These are phyloP conservation scores for Crotalaria pallida DNA, from an alignment of 306 rosid genomes.

Conservation along the genomic window DNA sequence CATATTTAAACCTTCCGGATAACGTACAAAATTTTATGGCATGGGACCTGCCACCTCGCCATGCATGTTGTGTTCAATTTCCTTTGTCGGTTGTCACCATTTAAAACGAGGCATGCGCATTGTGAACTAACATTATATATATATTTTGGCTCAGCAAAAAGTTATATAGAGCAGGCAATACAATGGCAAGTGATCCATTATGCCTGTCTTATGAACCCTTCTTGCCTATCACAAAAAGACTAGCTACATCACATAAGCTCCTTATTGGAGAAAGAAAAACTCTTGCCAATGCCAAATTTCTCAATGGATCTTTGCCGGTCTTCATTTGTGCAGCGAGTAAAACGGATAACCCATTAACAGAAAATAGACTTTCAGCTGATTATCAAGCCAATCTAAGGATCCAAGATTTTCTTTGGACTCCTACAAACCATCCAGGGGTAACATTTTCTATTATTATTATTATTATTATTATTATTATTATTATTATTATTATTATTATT, in stretches of 20 bases:
- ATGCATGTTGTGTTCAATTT: not conserved
- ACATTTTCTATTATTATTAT: not conserved
- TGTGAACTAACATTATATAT: not conserved
- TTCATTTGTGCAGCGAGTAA: not conserved
- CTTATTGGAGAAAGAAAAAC: not conserved
- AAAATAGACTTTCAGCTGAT: not conserved
- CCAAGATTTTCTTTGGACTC: not conserved
- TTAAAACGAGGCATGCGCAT: not conserved
- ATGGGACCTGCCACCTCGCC: not conserved
- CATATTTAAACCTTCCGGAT: no score
- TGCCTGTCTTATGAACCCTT: not conserved
- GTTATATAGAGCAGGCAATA: not conserved
- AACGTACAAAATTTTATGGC: no score
- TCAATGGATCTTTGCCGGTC: not conserved
- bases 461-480: no score
- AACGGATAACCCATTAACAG: not conserved
- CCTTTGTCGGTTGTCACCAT: not conserved
- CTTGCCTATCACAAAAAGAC: not conserved
- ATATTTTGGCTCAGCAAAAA: no score
- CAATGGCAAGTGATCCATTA: not conserved
- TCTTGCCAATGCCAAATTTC: not conserved
- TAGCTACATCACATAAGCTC: not conserved
- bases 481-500: no score
- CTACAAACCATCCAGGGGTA: not conserved
- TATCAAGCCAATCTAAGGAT: not conserved